Percentiles rank a stretch among this genome's conserved stretches.
Evolutionary conservation across 768 basidiomycete genomes (phyloP).

Genomic region (Mycena rebaudengoi): DNA sequence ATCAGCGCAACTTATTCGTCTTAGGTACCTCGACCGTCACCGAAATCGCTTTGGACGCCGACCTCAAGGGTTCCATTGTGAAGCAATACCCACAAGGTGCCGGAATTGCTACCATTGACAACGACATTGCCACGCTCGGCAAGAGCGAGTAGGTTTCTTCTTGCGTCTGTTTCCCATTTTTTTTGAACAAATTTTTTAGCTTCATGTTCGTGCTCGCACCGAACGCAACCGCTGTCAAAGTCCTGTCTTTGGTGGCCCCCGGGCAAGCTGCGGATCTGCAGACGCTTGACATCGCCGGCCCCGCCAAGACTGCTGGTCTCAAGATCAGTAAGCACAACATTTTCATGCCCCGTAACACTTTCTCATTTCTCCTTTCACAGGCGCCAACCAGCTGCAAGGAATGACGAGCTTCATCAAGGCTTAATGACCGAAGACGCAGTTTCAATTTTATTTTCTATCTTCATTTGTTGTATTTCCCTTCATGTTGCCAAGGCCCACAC

Average conservation of each 20-base stretch:
- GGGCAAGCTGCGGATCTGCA: conserved; percentile 35
- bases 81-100: conserved; percentile 53
- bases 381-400: conserved; percentile 25
- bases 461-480: conserved; percentile 6
- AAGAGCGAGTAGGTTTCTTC: conserved; percentile 43
- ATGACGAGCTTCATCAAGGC: conserved; percentile 34
- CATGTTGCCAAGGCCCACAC: conserved; percentile 9
- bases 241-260: conserved; percentile 36
- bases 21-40: conserved; percentile 49
- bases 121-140: conserved; percentile 47
- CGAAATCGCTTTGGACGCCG: conserved; percentile 55
- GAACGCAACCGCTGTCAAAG: conserved; percentile 36
- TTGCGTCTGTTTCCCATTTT: background rate
- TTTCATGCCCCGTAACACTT: background rate
- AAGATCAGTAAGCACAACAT: conserved; percentile 28
- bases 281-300: conserved; percentile 36
- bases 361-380: background rate
- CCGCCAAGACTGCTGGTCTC: conserved; percentile 32
- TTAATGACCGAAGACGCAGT: background rate
- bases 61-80: conserved; percentile 54
- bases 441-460: background rate
- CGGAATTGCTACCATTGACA: conserved; percentile 49
- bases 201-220: conserved; percentile 41
- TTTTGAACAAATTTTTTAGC: conserved; percentile 18
- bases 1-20: too few species aligned